Evolutionary conservation across 2,329 filamentous ascomycete species (phyloP), one percentile per base, ranked within the genome.

Genomic region (Didymella lethalis): DNA sequence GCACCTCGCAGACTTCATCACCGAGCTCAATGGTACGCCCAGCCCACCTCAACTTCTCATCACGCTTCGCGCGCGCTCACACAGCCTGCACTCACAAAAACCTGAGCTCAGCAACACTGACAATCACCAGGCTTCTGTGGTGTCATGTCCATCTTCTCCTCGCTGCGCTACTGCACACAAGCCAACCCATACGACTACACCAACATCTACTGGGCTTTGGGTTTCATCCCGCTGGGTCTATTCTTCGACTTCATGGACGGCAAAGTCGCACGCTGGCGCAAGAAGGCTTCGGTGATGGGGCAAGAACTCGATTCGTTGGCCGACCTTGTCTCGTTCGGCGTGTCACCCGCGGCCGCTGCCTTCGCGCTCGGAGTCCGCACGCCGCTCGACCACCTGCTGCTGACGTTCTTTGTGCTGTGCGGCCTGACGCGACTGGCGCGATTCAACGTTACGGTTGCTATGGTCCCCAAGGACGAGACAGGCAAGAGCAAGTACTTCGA

Each of bases 241-340:
- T 97, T 98, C 82, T 98, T 98, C 78, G 95, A 99, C 79, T 96
- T 97, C 75, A 92, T 98, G 85, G 95, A 99, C 78, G 95, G 95
- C 74, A 95, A 93, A 76, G 93, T 99, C 55, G 95, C 95, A 64
- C 85, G 95, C 65, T 98, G 95, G 95, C 88, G 95, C 76, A 90
- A 92, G 81, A 99, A 97, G 88, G 95, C 92, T 72, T 96, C 91
- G 70, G 83, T 99, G 75, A 98, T 99, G 94, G 95, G 95, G 12
- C 94, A 97, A 79, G 95, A 99, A 79, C 83, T 99, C 55, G 95
- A 99, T 78, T 98, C 94, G 7, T 84, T 99, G 47, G 95, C 95
- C 54, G 95, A 99, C 77, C 78, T 99, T 83, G 93, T 99, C 72
- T 97, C 95, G 16, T 99, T 99, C 75, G 95, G 95, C 67, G 89